A percentile compares a stretch with the other conserved stretches of the same genome.
Conservation (phyloP, 805 yeast species). For the Yarrowia sp. region DNA sequence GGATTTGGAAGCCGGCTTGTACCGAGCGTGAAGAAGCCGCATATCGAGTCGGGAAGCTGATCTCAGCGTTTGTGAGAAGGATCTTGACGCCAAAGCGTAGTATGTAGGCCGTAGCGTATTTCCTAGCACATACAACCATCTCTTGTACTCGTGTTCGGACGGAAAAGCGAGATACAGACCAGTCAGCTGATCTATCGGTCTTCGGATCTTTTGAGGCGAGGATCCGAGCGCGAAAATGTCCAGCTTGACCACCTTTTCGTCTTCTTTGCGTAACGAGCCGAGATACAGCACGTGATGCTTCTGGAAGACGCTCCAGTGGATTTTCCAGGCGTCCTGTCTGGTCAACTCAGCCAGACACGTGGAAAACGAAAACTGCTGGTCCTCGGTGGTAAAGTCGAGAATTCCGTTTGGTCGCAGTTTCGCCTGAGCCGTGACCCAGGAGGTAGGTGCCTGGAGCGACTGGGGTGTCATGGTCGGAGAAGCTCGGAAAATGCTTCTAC, state of each 20-base stretch:
- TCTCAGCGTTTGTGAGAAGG: constrained; percentile 11
- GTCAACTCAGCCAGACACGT: constrained; percentile 11
- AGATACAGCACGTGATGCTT: constrained; percentile 28
- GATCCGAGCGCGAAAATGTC: constrained; percentile 14
- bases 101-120: constrained; percentile 15
- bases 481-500: constrained; percentile 9
- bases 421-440: constrained; percentile 9
- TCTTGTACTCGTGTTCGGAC: constrained; percentile 19
- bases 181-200: constrained; percentile 26
- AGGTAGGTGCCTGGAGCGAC: constrained; percentile 8
- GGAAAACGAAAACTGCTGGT: constrained; percentile 25
- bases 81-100: constrained; percentile 10
- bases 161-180: constrained; percentile 23
- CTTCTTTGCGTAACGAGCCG: constrained; percentile 24
- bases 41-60: constrained; percentile 20
- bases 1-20: neutral
- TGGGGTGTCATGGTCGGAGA: constrained; percentile 1
- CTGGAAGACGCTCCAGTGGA: constrained; percentile 32
- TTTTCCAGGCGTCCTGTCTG: constrained; percentile 19
- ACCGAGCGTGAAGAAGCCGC: constrained; percentile 19
- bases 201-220: constrained; percentile 2
- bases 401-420: constrained; percentile 5
- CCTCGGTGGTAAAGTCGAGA: constrained; percentile 23
- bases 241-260: constrained; percentile 29
- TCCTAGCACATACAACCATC: constrained; percentile 25